A percentile compares a stretch with the other conserved stretches of the same genome.
phyloP scores from a whole-genome alignment of 345 rosid species.

The Aquilaria malaccensis region DNA sequence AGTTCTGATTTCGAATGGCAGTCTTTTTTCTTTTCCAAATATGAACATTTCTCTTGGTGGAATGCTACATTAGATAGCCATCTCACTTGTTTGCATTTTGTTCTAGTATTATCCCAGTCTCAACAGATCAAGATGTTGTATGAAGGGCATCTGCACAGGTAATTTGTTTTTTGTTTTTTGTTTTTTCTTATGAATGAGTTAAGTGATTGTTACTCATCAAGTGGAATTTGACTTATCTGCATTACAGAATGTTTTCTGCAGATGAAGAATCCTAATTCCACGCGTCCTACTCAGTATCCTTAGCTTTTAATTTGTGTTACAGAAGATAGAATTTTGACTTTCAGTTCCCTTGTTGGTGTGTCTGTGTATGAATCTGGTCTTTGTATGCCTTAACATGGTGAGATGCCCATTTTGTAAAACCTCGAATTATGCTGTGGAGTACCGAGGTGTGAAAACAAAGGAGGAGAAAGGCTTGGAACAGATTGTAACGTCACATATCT shows the following conservation, averaged over 20 bases:
- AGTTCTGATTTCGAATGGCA: slow-evolving; percentile 1
- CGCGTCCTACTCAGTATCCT: slow-evolving; percentile 99
- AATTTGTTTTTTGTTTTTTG: slow-evolving; percentile 1
- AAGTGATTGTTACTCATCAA: slow-evolving; percentile 2
- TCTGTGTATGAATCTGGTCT: background rate
- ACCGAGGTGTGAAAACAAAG: slow-evolving; percentile 82
- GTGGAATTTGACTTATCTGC: slow-evolving; percentile 13
- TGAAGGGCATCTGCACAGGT: slow-evolving; percentile 98
- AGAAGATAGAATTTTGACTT: slow-evolving; percentile 3
- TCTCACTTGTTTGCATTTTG: slow-evolving; percentile 12
- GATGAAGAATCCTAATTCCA: slow-evolving; percentile 93
- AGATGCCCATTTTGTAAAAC: slow-evolving; percentile 99
- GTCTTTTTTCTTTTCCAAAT: background rate
- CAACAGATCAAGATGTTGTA: slow-evolving; percentile 92
- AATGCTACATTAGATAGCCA: background rate
- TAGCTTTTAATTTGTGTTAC: background rate
- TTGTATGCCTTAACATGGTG: slow-evolving; percentile 46
- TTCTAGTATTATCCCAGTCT: slow-evolving; percentile 91
- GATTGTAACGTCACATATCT: slow-evolving; percentile 46
- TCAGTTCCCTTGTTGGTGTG: background rate
- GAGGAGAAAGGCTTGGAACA: slow-evolving; percentile 97
- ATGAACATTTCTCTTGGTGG: background rate
- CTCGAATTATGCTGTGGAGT: slow-evolving; percentile 91
- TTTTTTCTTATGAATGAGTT: slow-evolving; percentile 4
- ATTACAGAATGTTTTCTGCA: slow-evolving; percentile 93